These are phyloP conservation scores for Citrullus colocynthis DNA, from an alignment of 306 rosid genomes.

Conservation along the genomic window DNA sequence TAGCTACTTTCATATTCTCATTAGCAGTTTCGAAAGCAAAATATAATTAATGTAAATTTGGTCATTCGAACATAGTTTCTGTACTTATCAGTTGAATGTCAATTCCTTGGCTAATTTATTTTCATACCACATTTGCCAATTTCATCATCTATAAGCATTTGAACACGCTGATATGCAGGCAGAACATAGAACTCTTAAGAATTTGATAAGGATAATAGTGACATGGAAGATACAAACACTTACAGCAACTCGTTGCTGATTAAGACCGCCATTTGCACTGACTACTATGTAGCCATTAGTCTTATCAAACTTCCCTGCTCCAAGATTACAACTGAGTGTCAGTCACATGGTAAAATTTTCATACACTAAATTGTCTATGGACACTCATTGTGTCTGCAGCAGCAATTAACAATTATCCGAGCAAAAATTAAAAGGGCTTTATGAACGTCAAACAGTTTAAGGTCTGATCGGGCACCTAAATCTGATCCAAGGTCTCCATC, in stretches of 20 bases:
- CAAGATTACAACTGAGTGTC: constrained; percentile 12
- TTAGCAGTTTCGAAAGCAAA: not conserved
- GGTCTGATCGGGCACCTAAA: constrained; percentile 24
- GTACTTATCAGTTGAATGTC: not conserved
- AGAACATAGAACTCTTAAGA: not conserved
- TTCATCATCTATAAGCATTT: not conserved
- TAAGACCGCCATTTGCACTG: constrained; percentile 97
- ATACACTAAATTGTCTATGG: not conserved
- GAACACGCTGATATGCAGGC: not conserved
- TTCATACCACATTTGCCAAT: not conserved
- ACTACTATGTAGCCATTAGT: constrained; percentile 73
- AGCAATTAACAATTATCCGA: not conserved
- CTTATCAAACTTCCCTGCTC: constrained; percentile 34
- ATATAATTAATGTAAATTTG: not conserved
- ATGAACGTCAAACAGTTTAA: not conserved
- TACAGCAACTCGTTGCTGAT: constrained; percentile 97
- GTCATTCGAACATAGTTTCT: not conserved
- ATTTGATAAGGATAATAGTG: not conserved
- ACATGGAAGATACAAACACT: constrained; percentile 23
- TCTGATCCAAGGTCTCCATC: constrained; percentile 30
- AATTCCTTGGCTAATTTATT: not conserved
- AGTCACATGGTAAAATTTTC: not conserved
- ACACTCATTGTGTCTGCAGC: not conserved
- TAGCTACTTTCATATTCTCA: not conserved
- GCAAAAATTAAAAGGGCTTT: not conserved